A percentile compares a stretch with the other conserved stretches of the same genome.
phyloP scores from a whole-genome alignment of 2,329 filamentous ascomycete species.

The Aspergillus sp. region DNA sequence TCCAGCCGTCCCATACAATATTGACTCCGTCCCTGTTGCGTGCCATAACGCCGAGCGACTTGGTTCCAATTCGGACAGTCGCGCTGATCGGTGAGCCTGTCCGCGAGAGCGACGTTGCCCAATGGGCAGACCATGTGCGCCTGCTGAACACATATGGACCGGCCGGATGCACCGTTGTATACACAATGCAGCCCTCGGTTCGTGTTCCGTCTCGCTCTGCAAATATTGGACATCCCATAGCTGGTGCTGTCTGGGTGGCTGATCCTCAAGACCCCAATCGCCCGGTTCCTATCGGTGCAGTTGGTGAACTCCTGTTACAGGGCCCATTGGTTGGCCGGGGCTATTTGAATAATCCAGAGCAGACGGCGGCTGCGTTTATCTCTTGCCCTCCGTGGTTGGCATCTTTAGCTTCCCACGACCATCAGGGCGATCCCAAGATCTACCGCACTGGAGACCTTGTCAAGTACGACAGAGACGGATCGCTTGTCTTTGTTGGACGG shows the following conservation, averaged over 20 bases:
- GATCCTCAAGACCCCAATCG: neutral
- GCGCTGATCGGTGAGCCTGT: constrained; percentile 1
- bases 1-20: neutral
- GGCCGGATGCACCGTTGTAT: neutral
- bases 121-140: neutral
- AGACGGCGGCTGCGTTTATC: constrained; percentile 5
- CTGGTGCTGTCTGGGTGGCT: neutral
- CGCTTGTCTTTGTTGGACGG: constrained; percentile 48
- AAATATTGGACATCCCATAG: constrained; percentile 1
- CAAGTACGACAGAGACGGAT: constrained; percentile 33
- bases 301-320: constrained; percentile 9
- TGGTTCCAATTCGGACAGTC: neutral
- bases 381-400: constrained; percentile 2
- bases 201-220: neutral
- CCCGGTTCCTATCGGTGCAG: constrained; percentile 5
- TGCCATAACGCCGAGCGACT: neutral
- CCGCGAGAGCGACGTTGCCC: neutral
- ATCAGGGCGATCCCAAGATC: neutral
- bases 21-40: constrained; percentile 7
- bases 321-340: constrained; percentile 3
- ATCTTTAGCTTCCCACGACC: neutral
- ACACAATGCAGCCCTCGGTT: neutral
- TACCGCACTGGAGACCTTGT: constrained; percentile 34
- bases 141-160: constrained; percentile 5
- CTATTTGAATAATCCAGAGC: constrained; percentile 5